Percentiles rank a stretch among this genome's conserved stretches.
phyloP scores from a whole-genome alignment of 1,284 basidiomycete genomes.

The Megacollybia platyphylla region DNA sequence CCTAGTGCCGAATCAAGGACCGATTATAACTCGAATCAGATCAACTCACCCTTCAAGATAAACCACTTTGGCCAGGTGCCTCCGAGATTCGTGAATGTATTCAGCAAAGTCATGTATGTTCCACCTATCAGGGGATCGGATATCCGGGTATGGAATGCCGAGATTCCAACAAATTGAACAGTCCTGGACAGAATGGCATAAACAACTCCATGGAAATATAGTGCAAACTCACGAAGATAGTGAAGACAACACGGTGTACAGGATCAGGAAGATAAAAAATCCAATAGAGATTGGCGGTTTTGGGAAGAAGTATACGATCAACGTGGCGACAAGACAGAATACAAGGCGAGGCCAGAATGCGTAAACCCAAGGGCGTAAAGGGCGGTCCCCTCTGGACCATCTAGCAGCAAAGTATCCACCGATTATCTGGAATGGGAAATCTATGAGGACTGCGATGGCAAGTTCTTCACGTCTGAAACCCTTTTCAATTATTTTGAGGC shows the following conservation, averaged over 20 bases:
- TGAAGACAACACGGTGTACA: constrained; percentile 76
- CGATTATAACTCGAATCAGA: neutral
- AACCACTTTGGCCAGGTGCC: constrained; percentile 97
- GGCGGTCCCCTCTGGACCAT: constrained; percentile 73
- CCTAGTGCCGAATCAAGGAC: constrained; percentile 23
- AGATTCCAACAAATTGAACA: constrained; percentile 96
- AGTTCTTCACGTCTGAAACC: constrained; percentile 93
- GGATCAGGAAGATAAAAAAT: constrained; percentile 75
- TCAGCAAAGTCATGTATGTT: constrained; percentile 96
- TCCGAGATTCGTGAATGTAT: constrained; percentile 94
- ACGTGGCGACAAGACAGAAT: constrained; percentile 65
- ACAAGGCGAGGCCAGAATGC: constrained; percentile 84
- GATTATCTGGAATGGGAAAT: constrained; percentile 95
- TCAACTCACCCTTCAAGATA: constrained; percentile 62
- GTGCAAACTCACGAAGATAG: constrained; percentile 62
- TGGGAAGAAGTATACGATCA: constrained; percentile 83
- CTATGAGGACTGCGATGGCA: constrained; percentile 88
- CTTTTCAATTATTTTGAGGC: constrained; percentile 94
- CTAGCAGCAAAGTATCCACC: constrained; percentile 94
- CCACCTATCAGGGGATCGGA: constrained; percentile 97
- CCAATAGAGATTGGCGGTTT: constrained; percentile 55
- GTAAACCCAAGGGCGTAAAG: constrained; percentile 78
- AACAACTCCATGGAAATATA: neutral
- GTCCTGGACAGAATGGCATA: constrained; percentile 42
- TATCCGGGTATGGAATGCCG: constrained; percentile 95